These are phyloP conservation scores for Coemansia javaensis DNA, from an alignment of 192 early-diverging fungal genomes.

Conservation along the genomic window DNA sequence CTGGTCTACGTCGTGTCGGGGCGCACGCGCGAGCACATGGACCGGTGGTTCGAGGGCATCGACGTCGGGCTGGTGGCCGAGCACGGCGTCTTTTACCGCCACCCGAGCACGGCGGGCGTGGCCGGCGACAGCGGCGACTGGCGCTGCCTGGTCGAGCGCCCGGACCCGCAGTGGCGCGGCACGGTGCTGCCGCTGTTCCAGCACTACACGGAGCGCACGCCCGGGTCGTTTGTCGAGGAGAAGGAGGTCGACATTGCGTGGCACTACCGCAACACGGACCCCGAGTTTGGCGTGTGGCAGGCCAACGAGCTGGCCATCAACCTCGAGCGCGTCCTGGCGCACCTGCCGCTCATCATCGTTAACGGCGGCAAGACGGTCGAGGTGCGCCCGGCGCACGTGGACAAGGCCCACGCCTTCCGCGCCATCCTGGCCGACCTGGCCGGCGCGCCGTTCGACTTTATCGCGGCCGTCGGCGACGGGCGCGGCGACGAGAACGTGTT, in stretches of 20 bases:
- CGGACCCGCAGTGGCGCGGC: slow-evolving; percentile 87
- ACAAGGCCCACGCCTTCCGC: slow-evolving; percentile 85
- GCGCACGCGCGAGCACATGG: slow-evolving; percentile 81
- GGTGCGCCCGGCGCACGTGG: slow-evolving; percentile 85
- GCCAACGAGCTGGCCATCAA: slow-evolving; percentile 97
- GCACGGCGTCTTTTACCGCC: slow-evolving; percentile 97
- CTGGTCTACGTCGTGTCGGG: slow-evolving; percentile 96
- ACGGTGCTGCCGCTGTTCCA: slow-evolving; percentile 92
- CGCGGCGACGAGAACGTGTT: slow-evolving; percentile 97
- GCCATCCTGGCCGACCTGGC: slow-evolving; percentile 79
- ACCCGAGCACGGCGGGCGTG: slow-evolving; percentile 58
- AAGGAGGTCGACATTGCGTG: slow-evolving; percentile 99
- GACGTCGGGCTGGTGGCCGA: slow-evolving; percentile 93
- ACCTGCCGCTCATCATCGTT: slow-evolving; percentile 91
- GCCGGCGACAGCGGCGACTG: slow-evolving; percentile 52
- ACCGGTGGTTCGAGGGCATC: slow-evolving; percentile 82
- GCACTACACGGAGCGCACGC: slow-evolving; percentile 97
- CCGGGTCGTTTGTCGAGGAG: slow-evolving; percentile 95
- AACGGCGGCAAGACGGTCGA: slow-evolving; percentile 96
- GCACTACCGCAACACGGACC: slow-evolving; percentile 95
- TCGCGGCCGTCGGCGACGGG: slow-evolving; percentile 89
- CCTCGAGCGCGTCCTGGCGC: slow-evolving; percentile 88
- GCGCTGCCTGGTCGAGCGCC: slow-evolving; percentile 82
- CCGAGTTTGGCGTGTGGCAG: slow-evolving; percentile 96
- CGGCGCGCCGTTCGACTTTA: slow-evolving; percentile 23